Base-by-base conservation (phyloP, 352 stramenopile genomes). In the Globisporangium sylvaticum region DNA sequence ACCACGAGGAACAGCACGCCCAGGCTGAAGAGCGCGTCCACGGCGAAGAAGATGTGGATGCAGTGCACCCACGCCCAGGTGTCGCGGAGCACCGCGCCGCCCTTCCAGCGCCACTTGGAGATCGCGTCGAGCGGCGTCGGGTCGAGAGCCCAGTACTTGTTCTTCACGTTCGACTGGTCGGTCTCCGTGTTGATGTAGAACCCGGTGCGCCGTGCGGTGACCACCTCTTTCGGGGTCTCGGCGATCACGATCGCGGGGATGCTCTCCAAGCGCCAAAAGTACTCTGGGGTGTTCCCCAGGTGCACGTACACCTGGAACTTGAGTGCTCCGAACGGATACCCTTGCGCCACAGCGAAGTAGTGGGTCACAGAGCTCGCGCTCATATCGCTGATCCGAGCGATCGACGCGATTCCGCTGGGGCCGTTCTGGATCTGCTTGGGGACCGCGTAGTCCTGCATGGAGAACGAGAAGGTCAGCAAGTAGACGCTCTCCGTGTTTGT, bases 41-140 rank as follows among this genome's bases (percentile, higher is more conserved):
- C n/a, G 3, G 68, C 80, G 37, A 88, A 83, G n/a, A 75, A 15
- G 2, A 81, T 14, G 48, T 89, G 78, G 18, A 87, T 69, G 1
- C 69, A 66, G 34, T 87, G 80, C 15, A 77, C 71, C 80, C 78
- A 89, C 0, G 77, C 73, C 80, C 80, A 89, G 18, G 72, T 76
- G 58, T 84, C 75, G 1, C 65, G 72, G 1, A 83, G 56, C 3
- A 82, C 69, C 1, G 71, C 39, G 42, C 66, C 61, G 12, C 75
- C 72, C 5, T 68, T 37, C 74, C 74, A 84, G 3, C 62, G 12
- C 65, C 67, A 78, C 12, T 64, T 31, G 1, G 58, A 54, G 15
- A 85, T 52, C 7, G 72, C 58, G 0, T 39, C 32, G 7, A 67
- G 5, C 1, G 75, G 73, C 15, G 44, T 64, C 34, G 22, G n/a